These are phyloP conservation scores for Endotrypanum monterogeii DNA, from an alignment of 208 protist species.

Conservation along the genomic window DNA sequence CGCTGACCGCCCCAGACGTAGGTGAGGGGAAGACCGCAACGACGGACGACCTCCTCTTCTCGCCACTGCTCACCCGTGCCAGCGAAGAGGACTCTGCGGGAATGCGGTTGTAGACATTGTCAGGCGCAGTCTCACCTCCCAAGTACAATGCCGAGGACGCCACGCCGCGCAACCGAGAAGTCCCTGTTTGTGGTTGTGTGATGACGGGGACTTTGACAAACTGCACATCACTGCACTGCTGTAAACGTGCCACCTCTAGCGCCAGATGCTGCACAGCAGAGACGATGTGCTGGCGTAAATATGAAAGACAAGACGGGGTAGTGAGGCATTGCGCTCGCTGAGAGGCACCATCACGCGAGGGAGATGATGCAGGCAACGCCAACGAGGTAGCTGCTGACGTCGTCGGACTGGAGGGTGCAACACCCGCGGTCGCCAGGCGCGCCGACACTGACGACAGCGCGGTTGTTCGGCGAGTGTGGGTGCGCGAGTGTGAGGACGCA, in stretches of 20 bases:
- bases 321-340: neutral
- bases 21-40: neutral
- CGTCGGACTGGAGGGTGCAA: neutral
- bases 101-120: neutral
- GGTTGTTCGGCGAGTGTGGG: neutral
- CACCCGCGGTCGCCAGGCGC: neutral
- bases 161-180: neutral
- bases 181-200: neutral
- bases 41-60: neutral
- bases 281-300: conserved; percentile 23
- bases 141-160: neutral
- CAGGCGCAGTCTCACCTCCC: neutral
- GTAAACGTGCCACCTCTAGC: conserved; percentile 20
- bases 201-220: neutral
- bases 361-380: neutral
- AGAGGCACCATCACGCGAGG: neutral
- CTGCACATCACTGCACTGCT: neutral
- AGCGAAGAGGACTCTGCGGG: neutral
- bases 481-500: neutral
- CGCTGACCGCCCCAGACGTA: neutral
- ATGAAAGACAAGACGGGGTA: conserved; percentile 11
- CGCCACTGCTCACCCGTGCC: neutral
- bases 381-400: neutral
- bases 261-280: conserved; percentile 20
- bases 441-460: conserved; percentile 9